Base-by-base conservation (phyloP, 1,139 yeast genomes). In the Tardiomyces depauwii region DNA sequence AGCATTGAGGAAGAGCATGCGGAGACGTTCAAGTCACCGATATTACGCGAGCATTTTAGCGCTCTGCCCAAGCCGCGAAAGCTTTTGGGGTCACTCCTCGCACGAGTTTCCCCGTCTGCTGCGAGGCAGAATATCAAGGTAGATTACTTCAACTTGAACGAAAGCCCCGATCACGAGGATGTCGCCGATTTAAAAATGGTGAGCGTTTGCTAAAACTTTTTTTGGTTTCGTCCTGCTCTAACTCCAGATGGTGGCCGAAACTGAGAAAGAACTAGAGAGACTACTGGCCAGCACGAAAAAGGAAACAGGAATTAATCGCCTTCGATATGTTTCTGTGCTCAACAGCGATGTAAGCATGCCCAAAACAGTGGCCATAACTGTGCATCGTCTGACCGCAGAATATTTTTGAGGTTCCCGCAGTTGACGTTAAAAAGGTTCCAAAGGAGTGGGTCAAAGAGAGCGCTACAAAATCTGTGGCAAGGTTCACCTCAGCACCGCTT, bases 371-470 rank as follows among this genome's bases (percentile, higher is more conserved):
- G n/a, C n/a, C n/a, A n/a, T n/a, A n/a, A n/a, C n/a, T n/a, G n/a
- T n/a, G n/a, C n/a, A n/a, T n/a, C 7, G 25, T 21, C 25, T 39
- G 79, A 85, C 0, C 82, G 7, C 25, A 21, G 25, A 21, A 81
- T 56, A 65, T 88, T 39, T 73, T 91, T 19, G 96, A 88, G 57
- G 80, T 89, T 0, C 66, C 85, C 43, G 79, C 80, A 52, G 68
- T 76, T 1, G 77, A 76, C 43, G 70, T 75, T 3, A 75, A 74
- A 44, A 63, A 66, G 2, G 64, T 88, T 1, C 96, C 97, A 0
- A 54, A 65, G 1, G 78, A 77, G 48, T 91, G 96, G 95, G 66
- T 81, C 11, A 79, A 85, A 53, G 75, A 83, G 38, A 82, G 77
- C 55, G 81, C 83, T 7, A 86, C 95, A 0, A 78, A 78, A 50